These are phyloP conservation scores for Porphyrellus cyaneotinctus DNA, from an alignment of 768 basidiomycete species.

Conservation along the genomic window DNA sequence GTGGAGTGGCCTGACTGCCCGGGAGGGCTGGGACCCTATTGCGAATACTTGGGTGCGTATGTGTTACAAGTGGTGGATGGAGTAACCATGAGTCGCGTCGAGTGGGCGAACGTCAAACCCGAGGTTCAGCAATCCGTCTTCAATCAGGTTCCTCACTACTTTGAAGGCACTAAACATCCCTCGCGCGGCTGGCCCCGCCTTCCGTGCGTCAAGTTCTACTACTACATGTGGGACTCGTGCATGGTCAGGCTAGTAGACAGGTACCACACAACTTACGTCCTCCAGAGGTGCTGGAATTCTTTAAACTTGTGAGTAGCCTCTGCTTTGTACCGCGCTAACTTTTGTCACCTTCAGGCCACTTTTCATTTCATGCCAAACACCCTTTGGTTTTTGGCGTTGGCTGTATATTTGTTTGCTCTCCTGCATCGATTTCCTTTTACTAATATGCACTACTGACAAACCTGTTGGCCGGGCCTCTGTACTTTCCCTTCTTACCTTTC, in stretches of 20 bases:
- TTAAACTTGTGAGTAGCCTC: slow-evolving; percentile 11
- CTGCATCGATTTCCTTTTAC: not conserved
- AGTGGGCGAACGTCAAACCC: slow-evolving; percentile 13
- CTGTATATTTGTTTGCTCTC: not conserved
- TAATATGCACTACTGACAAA: not conserved
- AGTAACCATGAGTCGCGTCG: not conserved
- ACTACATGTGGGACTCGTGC: slow-evolving; percentile 20
- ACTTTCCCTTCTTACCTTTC: not conserved
- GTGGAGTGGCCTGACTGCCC: slow-evolving; percentile 2
- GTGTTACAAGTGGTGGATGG: slow-evolving; percentile 7
- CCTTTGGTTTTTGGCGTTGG: not conserved
- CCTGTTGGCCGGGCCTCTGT: slow-evolving; percentile 14
- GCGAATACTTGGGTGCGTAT: slow-evolving; percentile 27
- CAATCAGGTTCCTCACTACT: not conserved
- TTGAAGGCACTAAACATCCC: not conserved
- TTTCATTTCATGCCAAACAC: too few relatives aligned
- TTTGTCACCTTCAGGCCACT: not conserved
- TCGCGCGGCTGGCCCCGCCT: not conserved
- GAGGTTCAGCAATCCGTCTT: slow-evolving; percentile 1
- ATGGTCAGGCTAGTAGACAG: slow-evolving; percentile 15
- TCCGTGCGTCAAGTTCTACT: slow-evolving; percentile 9
- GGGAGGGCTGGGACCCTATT: not conserved
- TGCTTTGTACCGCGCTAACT: not conserved
- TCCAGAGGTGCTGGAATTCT: too few relatives aligned
- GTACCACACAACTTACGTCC: too few relatives aligned